Evolutionary conservation across 345 rosid genomes (phyloP), one percentile per base, ranked within the genome.

Genomic region (Pugionium cornutum): DNA sequence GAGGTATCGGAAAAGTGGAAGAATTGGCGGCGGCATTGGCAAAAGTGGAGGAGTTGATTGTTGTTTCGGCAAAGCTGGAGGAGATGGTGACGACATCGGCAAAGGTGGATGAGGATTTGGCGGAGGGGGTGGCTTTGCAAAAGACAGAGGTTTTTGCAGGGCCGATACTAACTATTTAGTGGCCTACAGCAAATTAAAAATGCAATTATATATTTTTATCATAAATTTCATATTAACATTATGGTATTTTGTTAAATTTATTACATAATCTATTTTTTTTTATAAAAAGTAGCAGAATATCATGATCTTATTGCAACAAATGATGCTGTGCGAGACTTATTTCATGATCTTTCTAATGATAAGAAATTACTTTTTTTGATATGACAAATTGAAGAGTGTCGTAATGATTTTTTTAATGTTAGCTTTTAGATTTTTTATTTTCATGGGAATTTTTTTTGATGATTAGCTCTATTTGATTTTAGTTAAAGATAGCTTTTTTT

Each of bases 51-150:
- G 72, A 0, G 48, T 37, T n/a, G n/a, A n/a, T n/a, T n/a, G n/a
- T n/a, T n/a, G n/a, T n/a, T n/a, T n/a, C n/a, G 55, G 55, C 2
- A 50, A 50, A 50, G 35, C 25, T 0, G 55, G 68, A 0, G 68
- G 72, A 0, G 48, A 29, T n/a, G 73, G 77, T 1, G 64, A 68
- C 1, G 77, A 67, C 0, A 37, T 47, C n/a, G 73, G 65, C 0
- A 55, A 55, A 4, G 66, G 74, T 0, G 67, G 80, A 0, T 73
- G 69, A 7, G 76, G 79, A 5, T 58, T 47, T 5, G 76, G 76
- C 3, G 72, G 67, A 9, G 75, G 75, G 1, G 58, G 58, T 53
- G 58, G 58, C 34, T 62, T 68, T 3, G 79, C 46, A 5, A 37
- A 37, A 46, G 71, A 59, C 0, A 4, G 62, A 4, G 62, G 66